Evolutionary conservation across 371 early-diverging fungal genomes (phyloP), one percentile per base, ranked within the genome.

Genomic region (Ordospora pajunii): DNA sequence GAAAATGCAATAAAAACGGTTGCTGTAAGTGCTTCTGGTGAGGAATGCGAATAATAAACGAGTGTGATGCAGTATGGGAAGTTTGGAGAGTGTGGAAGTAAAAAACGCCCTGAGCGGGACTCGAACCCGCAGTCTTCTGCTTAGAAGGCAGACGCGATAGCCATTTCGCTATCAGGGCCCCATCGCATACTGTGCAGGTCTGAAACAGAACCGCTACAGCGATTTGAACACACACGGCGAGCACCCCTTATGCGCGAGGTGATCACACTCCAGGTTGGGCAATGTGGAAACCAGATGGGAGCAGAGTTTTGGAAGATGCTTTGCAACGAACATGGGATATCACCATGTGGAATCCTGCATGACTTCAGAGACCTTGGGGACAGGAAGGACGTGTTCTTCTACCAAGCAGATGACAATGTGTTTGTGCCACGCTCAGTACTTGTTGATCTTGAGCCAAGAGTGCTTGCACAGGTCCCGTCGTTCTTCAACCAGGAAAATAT

Each of bases 311-410:
- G 93, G 93, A 86, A 86, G 22, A 90, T 89, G 79, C 87, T 95
- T 50, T 91, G 90, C 78, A 87, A 87, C 37, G 93, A 94, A 78
- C 95, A 94, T 79, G 92, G 91, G 21, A 91, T 93, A 51, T 87
- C 88, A 64, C 84, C 85, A 32, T 90, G 91, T 75, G 93, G 93
- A 12, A 86, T 78, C n/a, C 10, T 68, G 27, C 21, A 14, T 22
- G 22, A 63, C n/a, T 43, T 49, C 22, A 37, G 17, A 62, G 69
- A 70, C 12, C 50, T 65, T 25, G 64, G 67, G 8, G 84, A 85
- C 84, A 85, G 96, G 77, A 97, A 96, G 85, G 96, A 96, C 80
- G 93, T 93, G 25, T 98, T 96, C 79, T 98, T 96, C 82, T 97
- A 97, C 84, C 95, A 96, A 84, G 92, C 94, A 17, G 93, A 93